Percentiles rank a stretch among this genome's conserved stretches.
Conservation (phyloP, 1,284 basidiomycete species). For the Ustilago trichophora region DNA sequence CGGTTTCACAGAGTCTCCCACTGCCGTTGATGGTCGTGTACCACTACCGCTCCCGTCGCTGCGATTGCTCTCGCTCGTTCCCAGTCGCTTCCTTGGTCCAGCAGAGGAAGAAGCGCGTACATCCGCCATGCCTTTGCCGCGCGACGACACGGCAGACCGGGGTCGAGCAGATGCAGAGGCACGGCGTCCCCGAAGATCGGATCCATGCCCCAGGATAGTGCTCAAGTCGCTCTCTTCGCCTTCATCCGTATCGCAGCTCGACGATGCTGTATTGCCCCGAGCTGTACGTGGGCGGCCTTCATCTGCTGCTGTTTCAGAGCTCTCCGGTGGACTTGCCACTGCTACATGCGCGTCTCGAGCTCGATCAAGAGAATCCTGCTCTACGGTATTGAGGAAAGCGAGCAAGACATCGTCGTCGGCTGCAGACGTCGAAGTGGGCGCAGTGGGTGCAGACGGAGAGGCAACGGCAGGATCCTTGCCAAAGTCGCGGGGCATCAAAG, state of each 20-base stretch:
- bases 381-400: conserved; percentile 37
- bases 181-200: conserved; percentile 6
- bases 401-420: conserved; percentile 31
- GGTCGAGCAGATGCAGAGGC: conserved; percentile 14
- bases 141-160: conserved; percentile 5
- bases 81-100: conserved; percentile 3
- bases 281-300: conserved; percentile 36
- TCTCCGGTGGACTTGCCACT: too few relatives aligned
- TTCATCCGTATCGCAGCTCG: conserved; percentile 7
- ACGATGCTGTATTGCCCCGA: conserved; percentile 30
- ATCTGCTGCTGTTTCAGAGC: background rate
- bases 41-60: conserved; percentile 14
- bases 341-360: too few relatives aligned
- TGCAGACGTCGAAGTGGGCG: background rate
- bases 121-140: background rate
- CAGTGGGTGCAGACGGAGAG: too few relatives aligned
- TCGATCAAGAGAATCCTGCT: conserved; percentile 33
- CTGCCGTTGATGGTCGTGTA: conserved; percentile 26
- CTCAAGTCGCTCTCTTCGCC: conserved; percentile 2
- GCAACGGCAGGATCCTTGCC: background rate
- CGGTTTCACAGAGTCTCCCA: conserved; percentile 34
- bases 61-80: conserved; percentile 12
- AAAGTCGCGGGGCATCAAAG: conserved; percentile 11
- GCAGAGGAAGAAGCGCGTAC: conserved; percentile 17
- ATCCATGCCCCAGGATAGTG: background rate